Conservation (phyloP, 2,329 filamentous ascomycete species). For the Diplocarpon rosae region DNA sequence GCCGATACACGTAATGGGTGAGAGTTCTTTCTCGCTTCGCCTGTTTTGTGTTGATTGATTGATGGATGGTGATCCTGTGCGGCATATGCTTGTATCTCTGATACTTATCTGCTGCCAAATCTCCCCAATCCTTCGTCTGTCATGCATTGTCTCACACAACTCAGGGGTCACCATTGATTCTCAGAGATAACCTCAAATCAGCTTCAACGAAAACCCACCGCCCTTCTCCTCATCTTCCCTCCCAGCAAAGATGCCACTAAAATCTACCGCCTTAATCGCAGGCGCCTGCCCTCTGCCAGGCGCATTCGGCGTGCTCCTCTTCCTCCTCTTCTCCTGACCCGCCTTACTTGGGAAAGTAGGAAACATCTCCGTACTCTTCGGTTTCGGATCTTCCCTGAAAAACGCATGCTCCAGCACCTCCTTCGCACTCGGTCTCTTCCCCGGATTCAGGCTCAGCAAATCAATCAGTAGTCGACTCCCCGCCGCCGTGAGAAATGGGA, state of each 20-base stretch:
- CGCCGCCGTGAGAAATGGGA: constrained; percentile 69
- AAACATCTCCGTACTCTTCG: constrained; percentile 86
- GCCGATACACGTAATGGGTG: too few species aligned
- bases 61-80: too few species aligned
- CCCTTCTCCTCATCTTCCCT: constrained; percentile 54
- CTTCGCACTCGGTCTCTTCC: constrained; percentile 54
- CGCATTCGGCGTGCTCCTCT: constrained; percentile 67
- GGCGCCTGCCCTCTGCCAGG: constrained; percentile 59
- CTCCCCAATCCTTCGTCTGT: too few species aligned
- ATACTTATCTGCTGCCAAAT: too few species aligned
- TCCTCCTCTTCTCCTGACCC: constrained; percentile 71
- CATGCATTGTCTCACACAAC: not conserved
- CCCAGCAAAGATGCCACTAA: constrained; percentile 60
- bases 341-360: constrained; percentile 95
- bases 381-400: constrained; percentile 79
- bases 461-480: constrained; percentile 59
- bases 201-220: constrained; percentile 54
- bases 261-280: constrained; percentile 46
- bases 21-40: too few species aligned
- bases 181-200: constrained; percentile 31
- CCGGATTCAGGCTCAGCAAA: constrained; percentile 67
- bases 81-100: too few species aligned
- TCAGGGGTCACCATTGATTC: too few species aligned
- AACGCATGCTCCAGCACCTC: constrained; percentile 73
- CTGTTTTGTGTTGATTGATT: too few species aligned